phyloP scores from a whole-genome alignment of 2,329 filamentous ascomycete genomes.

The Aspergillus hortae region DNA sequence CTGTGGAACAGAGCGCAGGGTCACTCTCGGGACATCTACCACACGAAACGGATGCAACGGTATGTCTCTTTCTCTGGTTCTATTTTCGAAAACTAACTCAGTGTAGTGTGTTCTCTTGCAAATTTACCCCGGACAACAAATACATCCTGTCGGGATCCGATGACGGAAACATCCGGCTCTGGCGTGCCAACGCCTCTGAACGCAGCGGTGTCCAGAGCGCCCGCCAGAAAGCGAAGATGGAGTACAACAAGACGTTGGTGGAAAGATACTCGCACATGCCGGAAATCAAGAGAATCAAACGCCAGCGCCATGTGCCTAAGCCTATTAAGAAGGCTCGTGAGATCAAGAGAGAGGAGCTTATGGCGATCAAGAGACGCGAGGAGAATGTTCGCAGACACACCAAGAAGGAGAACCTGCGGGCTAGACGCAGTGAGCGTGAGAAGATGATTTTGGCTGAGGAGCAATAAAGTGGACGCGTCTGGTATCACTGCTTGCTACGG shows the following conservation, averaged over 20 bases:
- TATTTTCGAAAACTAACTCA: slow-evolving; percentile 8
- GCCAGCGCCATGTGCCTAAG: slow-evolving; percentile 88
- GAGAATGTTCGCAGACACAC: slow-evolving; percentile 93
- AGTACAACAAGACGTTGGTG: slow-evolving; percentile 84
- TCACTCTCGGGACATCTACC: slow-evolving; percentile 88
- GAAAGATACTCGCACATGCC: slow-evolving; percentile 92
- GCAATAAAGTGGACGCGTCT: slow-evolving; percentile 42
- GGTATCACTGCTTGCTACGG: neutral
- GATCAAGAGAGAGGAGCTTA: slow-evolving; percentile 88
- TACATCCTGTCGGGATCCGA: slow-evolving; percentile 90
- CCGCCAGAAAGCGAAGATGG: slow-evolving; percentile 78
- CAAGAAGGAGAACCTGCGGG: slow-evolving; percentile 72
- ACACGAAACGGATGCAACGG: slow-evolving; percentile 94
- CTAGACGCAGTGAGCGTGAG: slow-evolving; percentile 72
- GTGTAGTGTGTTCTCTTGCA: slow-evolving; percentile 70
- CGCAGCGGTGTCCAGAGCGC: slow-evolving; percentile 82
- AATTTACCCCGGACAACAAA: slow-evolving; percentile 83
- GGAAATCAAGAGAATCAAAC: slow-evolving; percentile 83
- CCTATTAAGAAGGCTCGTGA: slow-evolving; percentile 92
- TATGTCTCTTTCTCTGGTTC: slow-evolving; percentile 19
- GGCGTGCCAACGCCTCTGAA: slow-evolving; percentile 81
- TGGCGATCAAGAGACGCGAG: slow-evolving; percentile 80
- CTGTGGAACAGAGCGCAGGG: slow-evolving; percentile 78
- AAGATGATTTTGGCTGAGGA: slow-evolving; percentile 80
- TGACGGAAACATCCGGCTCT: slow-evolving; percentile 86